Conservation (phyloP, 805 yeast genomes). For the Hanseniaspora thailandica region DNA sequence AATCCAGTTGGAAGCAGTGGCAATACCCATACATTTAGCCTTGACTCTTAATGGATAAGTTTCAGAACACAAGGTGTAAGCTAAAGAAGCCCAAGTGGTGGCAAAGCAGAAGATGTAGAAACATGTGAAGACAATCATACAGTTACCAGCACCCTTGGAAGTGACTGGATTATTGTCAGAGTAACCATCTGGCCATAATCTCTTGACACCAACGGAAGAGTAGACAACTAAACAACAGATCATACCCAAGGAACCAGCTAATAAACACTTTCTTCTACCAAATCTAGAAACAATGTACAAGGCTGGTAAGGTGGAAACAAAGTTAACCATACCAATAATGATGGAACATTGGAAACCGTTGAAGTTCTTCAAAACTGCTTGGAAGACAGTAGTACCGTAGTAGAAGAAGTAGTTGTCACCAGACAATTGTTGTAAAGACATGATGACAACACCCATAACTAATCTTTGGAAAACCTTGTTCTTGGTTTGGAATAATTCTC, state of each 20-base stretch:
- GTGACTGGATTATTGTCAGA: constrained; percentile 24
- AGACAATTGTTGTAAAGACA: constrained; percentile 53
- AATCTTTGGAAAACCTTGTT: constrained; percentile 42
- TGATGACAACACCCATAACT: constrained; percentile 41
- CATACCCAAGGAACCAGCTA: constrained; percentile 39
- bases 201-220: constrained; percentile 49
- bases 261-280: constrained; percentile 39
- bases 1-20: constrained; percentile 48
- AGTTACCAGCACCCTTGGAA: constrained; percentile 27
- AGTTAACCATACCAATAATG: constrained; percentile 44
- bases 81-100: constrained; percentile 59
- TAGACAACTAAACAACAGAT: constrained; percentile 34
- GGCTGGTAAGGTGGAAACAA: constrained; percentile 41
- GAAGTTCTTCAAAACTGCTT: constrained; percentile 25
- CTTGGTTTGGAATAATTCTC: constrained; percentile 45
- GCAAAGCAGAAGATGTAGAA: constrained; percentile 55
- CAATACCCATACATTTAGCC: constrained; percentile 42
- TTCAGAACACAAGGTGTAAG: constrained; percentile 50
- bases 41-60: constrained; percentile 59
- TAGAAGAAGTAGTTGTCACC: constrained; percentile 55
- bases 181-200: constrained; percentile 30
- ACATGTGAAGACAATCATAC: constrained; percentile 31
- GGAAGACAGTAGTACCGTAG: constrained; percentile 37
- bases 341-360: constrained; percentile 48
- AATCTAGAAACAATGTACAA: constrained; percentile 38